Percentiles rank a stretch among this genome's conserved stretches.
Evolutionary conservation across 2,329 filamentous ascomycete species (phyloP).

Genomic region (Drechslerella coelobrocha): DNA sequence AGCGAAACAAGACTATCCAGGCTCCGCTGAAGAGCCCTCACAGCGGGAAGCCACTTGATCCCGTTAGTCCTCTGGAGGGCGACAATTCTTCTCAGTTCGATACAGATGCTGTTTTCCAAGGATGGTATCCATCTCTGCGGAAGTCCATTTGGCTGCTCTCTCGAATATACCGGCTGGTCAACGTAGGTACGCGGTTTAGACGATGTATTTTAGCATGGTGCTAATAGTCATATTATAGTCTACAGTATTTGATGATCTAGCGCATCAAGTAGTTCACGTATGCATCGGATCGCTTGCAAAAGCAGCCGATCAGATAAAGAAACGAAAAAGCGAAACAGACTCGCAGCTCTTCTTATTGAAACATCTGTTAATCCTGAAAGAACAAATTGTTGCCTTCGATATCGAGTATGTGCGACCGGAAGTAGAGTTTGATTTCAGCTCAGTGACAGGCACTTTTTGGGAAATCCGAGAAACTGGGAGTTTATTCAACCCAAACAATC

Average conservation of each 20-base stretch:
- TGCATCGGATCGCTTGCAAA: constrained; percentile 82
- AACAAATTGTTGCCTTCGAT: constrained; percentile 93
- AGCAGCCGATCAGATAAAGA: constrained; percentile 72
- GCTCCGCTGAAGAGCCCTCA: constrained; percentile 65
- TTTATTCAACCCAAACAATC: constrained; percentile 70
- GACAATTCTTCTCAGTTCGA: constrained; percentile 62
- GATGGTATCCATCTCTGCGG: constrained; percentile 72
- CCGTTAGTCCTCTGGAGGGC: constrained; percentile 64
- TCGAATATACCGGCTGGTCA: constrained; percentile 73
- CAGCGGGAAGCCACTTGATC: constrained; percentile 55
- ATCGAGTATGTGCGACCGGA: constrained; percentile 77
- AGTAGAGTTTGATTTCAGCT: constrained; percentile 71
- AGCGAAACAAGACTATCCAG: constrained; percentile 60
- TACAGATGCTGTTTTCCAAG: constrained; percentile 65
- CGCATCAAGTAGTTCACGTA: constrained; percentile 84
- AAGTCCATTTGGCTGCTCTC: constrained; percentile 74
- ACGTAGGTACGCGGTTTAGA: no score
- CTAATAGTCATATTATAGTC: constrained; percentile 60
- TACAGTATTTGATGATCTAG: constrained; percentile 73
- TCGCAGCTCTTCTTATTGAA: constrained; percentile 91
- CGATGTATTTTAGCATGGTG: no score
- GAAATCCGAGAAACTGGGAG: constrained; percentile 70
- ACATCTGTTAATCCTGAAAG: constrained; percentile 92
- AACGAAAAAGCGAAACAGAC: constrained; percentile 68
- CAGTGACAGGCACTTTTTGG: constrained; percentile 70